These are phyloP conservation scores for Arctium minus DNA, from an alignment of 129 eudicot genomes.

Conservation along the genomic window DNA sequence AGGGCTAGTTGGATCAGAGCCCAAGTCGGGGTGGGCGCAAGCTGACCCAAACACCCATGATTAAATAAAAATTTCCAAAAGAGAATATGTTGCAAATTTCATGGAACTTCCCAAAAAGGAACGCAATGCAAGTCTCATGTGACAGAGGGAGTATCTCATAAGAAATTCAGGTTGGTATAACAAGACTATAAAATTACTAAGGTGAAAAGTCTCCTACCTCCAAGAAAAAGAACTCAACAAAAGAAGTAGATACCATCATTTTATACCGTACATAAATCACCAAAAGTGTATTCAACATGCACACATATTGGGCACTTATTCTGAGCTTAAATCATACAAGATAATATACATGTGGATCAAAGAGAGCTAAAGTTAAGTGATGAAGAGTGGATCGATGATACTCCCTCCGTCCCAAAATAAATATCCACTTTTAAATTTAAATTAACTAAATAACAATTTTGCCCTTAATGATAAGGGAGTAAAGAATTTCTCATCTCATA, in stretches of 20 bases:
- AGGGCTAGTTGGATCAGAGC: neutral
- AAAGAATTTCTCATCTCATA: neutral
- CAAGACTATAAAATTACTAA: neutral
- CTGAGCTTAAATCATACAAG: neutral
- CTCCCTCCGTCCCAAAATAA: neutral
- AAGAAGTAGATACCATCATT: neutral
- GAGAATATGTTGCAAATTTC: neutral
- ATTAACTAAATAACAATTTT: neutral
- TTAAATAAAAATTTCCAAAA: neutral
- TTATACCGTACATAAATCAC: neutral
- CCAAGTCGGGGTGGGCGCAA: neutral
- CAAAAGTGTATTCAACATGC: neutral
- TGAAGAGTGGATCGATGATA: neutral
- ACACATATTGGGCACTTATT: neutral
- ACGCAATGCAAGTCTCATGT: neutral
- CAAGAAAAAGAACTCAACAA: neutral
- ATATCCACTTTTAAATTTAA: neutral
- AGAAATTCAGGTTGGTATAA: neutral
- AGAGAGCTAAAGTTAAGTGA: neutral
- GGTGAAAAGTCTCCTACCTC: neutral
- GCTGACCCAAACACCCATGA: neutral
- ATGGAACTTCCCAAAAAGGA: constrained; percentile 10
- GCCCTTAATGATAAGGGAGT: neutral
- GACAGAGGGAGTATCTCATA: neutral
- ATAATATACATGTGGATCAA: neutral